Base-by-base conservation (phyloP, 202 grass and related monocot species). In the Zizania palustris region DNA sequence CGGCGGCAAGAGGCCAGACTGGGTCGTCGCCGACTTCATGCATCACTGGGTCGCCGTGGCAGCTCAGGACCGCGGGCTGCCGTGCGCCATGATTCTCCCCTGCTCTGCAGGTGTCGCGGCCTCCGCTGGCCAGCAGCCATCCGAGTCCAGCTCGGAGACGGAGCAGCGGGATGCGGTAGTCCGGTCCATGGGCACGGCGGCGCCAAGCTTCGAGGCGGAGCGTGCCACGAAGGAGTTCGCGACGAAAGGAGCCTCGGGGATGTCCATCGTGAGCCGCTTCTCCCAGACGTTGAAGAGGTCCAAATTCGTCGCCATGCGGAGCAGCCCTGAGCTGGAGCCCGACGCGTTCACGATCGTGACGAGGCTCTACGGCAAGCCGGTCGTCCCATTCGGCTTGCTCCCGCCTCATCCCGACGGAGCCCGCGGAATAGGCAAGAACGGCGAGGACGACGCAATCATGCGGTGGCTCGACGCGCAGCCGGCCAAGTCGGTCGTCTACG, bases 31-130 rank as follows among this genome's bases (percentile, higher is more conserved):
- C 68, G 91, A 90, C 70, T 69, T 69, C n/a, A 6, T 80, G 35
- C 87, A 81, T 9, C 46, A 83, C 43, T 88, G 87, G 91, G 20
- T 80, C 9, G 74, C 85, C 8, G 40, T 76, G 9, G 73, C 84
- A 0, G 85, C 87, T 0, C 5, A 46, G 14, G 63, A 80, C 0
- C 72, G 55, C 37, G 5, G 49, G 2, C 72, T 60, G 16, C 64
- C 60, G 6, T 78, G 77, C 1, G 33, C 4, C 4, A 55, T 88
- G 85, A 13, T 85, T 60, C 67, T 79, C 62, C 80, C 56, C 5
- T 19, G 58, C 21, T 53, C 67, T 0, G 83, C 73, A 0, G 45
- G 3, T 12, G 40, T 84, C 38, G 2, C 78, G 16, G 65, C 65
- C 49, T 18, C 16, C 15, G 1, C 14, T 53, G 5, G 5, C 5